phyloP scores from a whole-genome alignment of 1,284 basidiomycete species.

The Ustilago sp. region DNA sequence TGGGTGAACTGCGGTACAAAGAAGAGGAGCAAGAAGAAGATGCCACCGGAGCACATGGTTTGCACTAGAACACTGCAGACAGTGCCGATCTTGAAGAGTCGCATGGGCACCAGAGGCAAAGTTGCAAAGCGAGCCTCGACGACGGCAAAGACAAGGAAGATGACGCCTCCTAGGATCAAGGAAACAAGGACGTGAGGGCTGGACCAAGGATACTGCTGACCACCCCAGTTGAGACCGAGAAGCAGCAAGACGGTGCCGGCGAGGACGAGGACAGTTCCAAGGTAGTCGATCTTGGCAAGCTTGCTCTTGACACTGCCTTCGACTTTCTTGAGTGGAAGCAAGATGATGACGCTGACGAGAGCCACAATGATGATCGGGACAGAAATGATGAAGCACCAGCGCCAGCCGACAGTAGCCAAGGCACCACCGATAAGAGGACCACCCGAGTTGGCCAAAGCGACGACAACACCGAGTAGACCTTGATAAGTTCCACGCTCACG shows the following conservation, averaged over 20 bases:
- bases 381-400: slow-evolving; percentile 51
- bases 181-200: slow-evolving; percentile 71
- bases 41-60: slow-evolving; percentile 47
- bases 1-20: slow-evolving; percentile 83
- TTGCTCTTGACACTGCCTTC: slow-evolving; percentile 42
- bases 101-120: slow-evolving; percentile 73
- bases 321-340: slow-evolving; percentile 53
- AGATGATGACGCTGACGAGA: slow-evolving; percentile 35
- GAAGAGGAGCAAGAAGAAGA: slow-evolving; percentile 65
- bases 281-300: slow-evolving; percentile 44
- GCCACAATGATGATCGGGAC: slow-evolving; percentile 41
- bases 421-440: slow-evolving; percentile 60
- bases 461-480: slow-evolving; percentile 54
- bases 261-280: slow-evolving; percentile 45
- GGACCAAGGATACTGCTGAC: slow-evolving; percentile 69
- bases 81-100: slow-evolving; percentile 79
- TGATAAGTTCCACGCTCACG: slow-evolving; percentile 58
- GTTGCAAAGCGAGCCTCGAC: slow-evolving; percentile 80
- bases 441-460: slow-evolving; percentile 50
- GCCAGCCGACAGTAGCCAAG: slow-evolving; percentile 39
- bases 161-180: slow-evolving; percentile 74
- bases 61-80: slow-evolving; percentile 77
- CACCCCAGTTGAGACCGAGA: slow-evolving; percentile 78
- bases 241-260: slow-evolving; percentile 40
- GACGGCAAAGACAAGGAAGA: slow-evolving; percentile 76